Base-by-base conservation (phyloP, 73 alveolate genomes). In the Durusdinium trenchii region DNA sequence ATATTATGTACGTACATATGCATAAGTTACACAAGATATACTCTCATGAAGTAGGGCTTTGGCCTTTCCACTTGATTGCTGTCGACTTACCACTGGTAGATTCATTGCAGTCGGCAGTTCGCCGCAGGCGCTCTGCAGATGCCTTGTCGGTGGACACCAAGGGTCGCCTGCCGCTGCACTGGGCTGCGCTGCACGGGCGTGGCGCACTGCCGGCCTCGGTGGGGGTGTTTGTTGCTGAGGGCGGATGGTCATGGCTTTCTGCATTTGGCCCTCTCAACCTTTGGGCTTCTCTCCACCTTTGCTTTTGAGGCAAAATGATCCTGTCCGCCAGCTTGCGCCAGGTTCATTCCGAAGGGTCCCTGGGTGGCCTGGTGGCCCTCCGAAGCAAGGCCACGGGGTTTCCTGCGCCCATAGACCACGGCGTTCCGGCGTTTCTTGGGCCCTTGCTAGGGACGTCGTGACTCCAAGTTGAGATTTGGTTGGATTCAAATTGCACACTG, bases 161-260 rank as follows among this genome's bases (percentile, higher is more conserved):
- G 86, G 69, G 76, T n/a, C 86, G 96, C 12, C 50, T 40, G 18
- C 96, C 96, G 18, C 96, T 90, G 35, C 96, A 90, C n/a, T 90
- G 96, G 96, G 96, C 86, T 43, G 96, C 96, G 14, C 43, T 90
- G 10, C 86, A 90, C 46, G 86, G 96, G 51, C 86, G 96, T 43
- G 51, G 96, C 32, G 75, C 96, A 6, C 73, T 90, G 48, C 52
- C 47, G 35, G 96, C 81, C 73, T 62, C 96, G 96, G 96, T 42
- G 54, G 50, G 85, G 71, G 71, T 45, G 45, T 43, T 47, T 32
- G 73, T 30, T n/a, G 45, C 43, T 81, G 91, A 48, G 20, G n/a
- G n/a, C n/a, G n/a, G n/a, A n/a, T 60, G 73, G 30, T n/a, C 20
- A 40, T 75, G 86, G 36, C 86, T 7, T 75, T 40, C 32, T 75